phyloP scores from a whole-genome alignment of 371 early-diverging fungal genomes.

The Dipsacomyces acuminosporus region DNA sequence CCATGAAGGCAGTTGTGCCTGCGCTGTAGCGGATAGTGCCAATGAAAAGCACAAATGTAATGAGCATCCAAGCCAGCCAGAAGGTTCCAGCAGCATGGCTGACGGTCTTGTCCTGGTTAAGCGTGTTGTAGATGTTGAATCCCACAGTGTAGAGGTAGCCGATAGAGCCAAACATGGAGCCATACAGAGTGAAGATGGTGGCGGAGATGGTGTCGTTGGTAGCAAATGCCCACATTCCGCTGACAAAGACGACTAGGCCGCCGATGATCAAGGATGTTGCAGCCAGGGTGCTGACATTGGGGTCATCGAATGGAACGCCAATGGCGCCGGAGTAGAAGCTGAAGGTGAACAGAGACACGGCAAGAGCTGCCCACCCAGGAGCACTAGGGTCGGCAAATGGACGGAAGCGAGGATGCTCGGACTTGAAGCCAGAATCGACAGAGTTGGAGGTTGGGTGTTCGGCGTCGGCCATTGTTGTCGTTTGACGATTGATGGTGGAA shows the following conservation, averaged over 20 bases:
- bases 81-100: constrained; percentile 46
- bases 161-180: constrained; percentile 39
- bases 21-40: constrained; percentile 37
- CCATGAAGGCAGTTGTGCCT: constrained; percentile 32
- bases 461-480: constrained; percentile 1
- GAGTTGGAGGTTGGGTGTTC: background rate
- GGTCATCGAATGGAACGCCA: constrained; percentile 44
- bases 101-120: constrained; percentile 44
- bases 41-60: constrained; percentile 35
- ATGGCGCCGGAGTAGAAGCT: constrained; percentile 46
- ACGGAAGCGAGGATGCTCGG: constrained; percentile 33
- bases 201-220: constrained; percentile 44
- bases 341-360: constrained; percentile 41
- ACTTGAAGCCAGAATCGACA: constrained; percentile 12
- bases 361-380: constrained; percentile 44
- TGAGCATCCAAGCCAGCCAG: constrained; percentile 47
- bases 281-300: constrained; percentile 43
- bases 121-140: constrained; percentile 46
- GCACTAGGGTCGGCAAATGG: constrained; percentile 40
- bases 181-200: constrained; percentile 45
- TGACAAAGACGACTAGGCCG: constrained; percentile 42
- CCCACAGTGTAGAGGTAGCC: constrained; percentile 36
- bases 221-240: constrained; percentile 47
- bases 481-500: background rate
- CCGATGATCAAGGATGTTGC: constrained; percentile 42